Base-by-base conservation (phyloP, 2,329 filamentous ascomycete genomes). In the Epichloe scottii region DNA sequence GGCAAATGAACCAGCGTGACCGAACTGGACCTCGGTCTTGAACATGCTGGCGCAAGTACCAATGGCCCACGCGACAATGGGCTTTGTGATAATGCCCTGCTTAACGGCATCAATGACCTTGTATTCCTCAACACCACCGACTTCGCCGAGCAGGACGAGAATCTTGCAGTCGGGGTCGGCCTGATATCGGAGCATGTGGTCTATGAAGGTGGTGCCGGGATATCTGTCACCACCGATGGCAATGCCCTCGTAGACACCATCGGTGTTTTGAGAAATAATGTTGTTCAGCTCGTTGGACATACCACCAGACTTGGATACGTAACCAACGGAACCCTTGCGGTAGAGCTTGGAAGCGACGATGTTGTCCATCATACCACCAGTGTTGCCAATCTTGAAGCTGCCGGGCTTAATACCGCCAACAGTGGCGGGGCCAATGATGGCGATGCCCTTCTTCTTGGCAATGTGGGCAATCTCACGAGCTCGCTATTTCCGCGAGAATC, bases 211-310 rank as follows among this genome's bases (percentile, higher is more conserved):
- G 66, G 93, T 98, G 68, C 93, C 91, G 57, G 93, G 93, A 71
- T 98, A 98, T 72, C 93, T 82, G 74, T 98, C 93, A 84, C 93
- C 93, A 75, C 93, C 93, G 74, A 98, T 98, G 69, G 93, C 93
- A 65, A 98, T 87, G 83, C 93, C 93, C 80, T 98, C 93, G 71
- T 95, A 91, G 52, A 98, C 93, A 81, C 93, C 93, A 69, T 98
- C 89, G 63, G 93, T 96, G 71, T 80, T 95, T 71, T 95, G 86
- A 53, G 90, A 81, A 66, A 98, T 87, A 72, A 98, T 97, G 83
- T 98, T 98, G 86, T 98, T 98, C 66, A 98, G 77, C 79, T 98
- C 93, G 81, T 98, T 98, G 73, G 93, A 97, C 93, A 98, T 98
- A 76, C 93, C 93, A 68, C 93, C 93, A 53, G 93, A 98, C 81